A percentile compares a stretch with the other conserved stretches of the same genome.
These are phyloP conservation scores for Phlegmacium glaucopus DNA, from an alignment of 768 basidiomycete genomes.

Conservation along the genomic window DNA sequence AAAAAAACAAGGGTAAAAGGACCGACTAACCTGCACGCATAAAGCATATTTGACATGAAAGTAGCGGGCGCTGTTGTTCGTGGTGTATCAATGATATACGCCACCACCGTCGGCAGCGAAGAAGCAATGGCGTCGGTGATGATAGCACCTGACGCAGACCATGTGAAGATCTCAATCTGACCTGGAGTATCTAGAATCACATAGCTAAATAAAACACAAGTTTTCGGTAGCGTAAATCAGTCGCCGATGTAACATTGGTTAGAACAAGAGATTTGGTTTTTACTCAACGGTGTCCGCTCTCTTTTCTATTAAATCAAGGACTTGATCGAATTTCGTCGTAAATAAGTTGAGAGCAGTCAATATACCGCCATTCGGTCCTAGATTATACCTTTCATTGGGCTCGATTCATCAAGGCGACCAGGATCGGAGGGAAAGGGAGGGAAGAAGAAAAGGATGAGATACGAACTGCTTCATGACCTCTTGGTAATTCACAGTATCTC, in stretches of 20 bases:
- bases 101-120: constrained; percentile 89
- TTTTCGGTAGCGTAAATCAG: no score
- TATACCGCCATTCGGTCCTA: constrained; percentile 98
- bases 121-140: constrained; percentile 97
- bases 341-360: constrained; percentile 96
- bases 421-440: constrained; percentile 1
- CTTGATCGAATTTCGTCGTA: constrained; percentile 99
- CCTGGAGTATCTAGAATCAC: constrained; percentile 96
- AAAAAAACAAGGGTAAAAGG: not conserved
- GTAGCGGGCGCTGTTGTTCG: constrained; percentile 92
- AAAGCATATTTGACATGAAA: constrained; percentile 99
- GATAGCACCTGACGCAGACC: constrained; percentile 98
- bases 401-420: constrained; percentile 12
- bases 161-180: constrained; percentile 99
- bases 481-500: constrained; percentile 95
- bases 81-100: constrained; percentile 97
- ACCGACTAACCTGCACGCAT: constrained; percentile 82
- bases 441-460: constrained; percentile 10
- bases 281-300: constrained; percentile 86
- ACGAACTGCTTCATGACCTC: constrained; percentile 98
- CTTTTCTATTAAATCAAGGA: constrained; percentile 88
- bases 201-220: constrained; percentile 51
- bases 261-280: constrained; percentile 20
- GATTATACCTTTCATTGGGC: constrained; percentile 70
- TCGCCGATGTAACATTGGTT: not conserved